Evolutionary conservation across 202 grass and related monocot species (phyloP).

Genomic region (Panicum hallii): DNA sequence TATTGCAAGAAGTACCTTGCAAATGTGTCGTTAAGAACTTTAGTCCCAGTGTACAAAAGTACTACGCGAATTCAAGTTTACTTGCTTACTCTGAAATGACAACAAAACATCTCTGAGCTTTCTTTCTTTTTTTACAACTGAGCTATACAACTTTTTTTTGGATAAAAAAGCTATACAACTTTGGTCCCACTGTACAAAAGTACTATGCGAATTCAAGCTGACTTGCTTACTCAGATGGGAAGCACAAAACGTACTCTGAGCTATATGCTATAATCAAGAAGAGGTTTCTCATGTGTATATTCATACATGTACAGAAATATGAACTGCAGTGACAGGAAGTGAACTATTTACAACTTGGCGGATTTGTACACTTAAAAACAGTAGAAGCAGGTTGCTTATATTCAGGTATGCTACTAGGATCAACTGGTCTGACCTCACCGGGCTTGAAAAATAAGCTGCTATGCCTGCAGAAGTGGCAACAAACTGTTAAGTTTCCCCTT

Average conservation of each 20-base stretch:
- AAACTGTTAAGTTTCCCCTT: neutral
- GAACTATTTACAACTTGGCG: slow-evolving; percentile 80
- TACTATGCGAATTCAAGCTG: neutral
- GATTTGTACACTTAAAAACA: slow-evolving; percentile 85
- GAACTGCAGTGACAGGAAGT: neutral
- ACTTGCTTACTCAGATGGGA: neutral
- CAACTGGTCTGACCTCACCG: slow-evolving; percentile 75
- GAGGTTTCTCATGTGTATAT: slow-evolving; percentile 2
- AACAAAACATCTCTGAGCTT: neutral
- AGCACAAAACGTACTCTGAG: slow-evolving; percentile 6
- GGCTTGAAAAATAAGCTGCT: slow-evolving; percentile 76
- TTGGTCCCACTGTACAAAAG: neutral
- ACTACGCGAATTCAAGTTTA: neutral
- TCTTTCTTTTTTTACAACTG: neutral
- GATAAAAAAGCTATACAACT: neutral
- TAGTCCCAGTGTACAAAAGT: neutral
- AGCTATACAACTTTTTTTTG: neutral
- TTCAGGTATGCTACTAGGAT: slow-evolving; percentile 86
- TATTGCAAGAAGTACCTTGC: neutral
- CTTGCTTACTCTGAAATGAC: neutral
- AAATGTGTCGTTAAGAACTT: neutral
- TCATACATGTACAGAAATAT: slow-evolving; percentile 16
- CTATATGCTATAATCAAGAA: slow-evolving; percentile 10
- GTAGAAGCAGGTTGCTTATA: slow-evolving; percentile 87
- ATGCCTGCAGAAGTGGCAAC: slow-evolving; percentile 67